Conservation (phyloP, 1,284 basidiomycete genomes). For the Ceratobasidium sp. region DNA sequence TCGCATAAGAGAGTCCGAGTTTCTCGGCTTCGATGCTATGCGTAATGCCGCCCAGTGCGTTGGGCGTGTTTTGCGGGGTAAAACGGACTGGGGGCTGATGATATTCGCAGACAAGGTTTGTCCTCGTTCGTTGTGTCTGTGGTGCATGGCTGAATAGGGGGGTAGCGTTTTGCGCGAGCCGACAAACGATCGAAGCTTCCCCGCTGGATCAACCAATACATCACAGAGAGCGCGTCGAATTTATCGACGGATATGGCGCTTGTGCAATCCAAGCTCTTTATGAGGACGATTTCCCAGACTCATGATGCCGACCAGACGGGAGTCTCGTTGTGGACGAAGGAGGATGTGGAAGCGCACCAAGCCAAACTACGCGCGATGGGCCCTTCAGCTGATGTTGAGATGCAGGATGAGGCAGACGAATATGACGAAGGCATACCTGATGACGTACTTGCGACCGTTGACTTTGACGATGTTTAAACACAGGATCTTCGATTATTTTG, state of each 20-base stretch:
- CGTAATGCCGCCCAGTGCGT: conserved; percentile 99
- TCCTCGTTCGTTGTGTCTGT: conserved; percentile 31
- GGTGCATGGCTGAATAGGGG: not conserved
- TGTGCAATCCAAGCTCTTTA: conserved; percentile 94
- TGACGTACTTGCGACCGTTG: conserved; percentile 29
- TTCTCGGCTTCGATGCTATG: conserved; percentile 99
- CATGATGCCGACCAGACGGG: conserved; percentile 95
- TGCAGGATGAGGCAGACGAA: conserved; percentile 42
- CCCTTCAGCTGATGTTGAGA: conserved; percentile 54
- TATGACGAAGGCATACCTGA: conserved; percentile 27
- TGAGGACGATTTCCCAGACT: conserved; percentile 97
- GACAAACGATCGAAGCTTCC: conserved; percentile 98
- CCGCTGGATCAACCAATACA: conserved; percentile 99
- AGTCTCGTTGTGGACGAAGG: conserved; percentile 91
- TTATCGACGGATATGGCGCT: conserved; percentile 99
- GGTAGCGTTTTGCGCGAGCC: conserved; percentile 90
- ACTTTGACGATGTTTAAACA: conserved; percentile 33
- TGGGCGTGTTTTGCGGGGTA: conserved; percentile 94
- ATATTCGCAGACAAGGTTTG: conserved; percentile 96
- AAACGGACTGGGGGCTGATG: conserved; percentile 99
- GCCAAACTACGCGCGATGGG: conserved; percentile 72
- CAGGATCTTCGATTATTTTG: conserved; percentile 36
- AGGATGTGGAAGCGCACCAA: conserved; percentile 83
- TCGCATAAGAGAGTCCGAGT: conserved; percentile 97
- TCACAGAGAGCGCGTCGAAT: conserved; percentile 96